Evolutionary conservation across 2,329 filamentous ascomycete species (phyloP).

Genomic region (Scytalidium lignicola): DNA sequence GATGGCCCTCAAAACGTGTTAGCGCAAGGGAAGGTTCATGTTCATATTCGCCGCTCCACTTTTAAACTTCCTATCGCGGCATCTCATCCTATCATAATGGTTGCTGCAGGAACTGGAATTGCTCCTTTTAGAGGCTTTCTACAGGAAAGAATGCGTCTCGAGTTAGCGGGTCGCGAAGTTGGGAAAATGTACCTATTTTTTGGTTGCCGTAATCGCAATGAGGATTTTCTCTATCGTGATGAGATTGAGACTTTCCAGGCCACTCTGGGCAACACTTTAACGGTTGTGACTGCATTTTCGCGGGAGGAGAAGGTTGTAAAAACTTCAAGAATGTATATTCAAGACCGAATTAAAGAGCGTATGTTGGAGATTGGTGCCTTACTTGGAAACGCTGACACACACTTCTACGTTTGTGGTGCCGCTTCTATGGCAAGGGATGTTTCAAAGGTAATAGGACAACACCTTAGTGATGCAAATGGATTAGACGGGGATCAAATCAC

Average conservation of each 20-base stretch:
- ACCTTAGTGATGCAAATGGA: no score
- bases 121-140: slow-evolving; percentile 22
- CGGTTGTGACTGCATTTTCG: background rate
- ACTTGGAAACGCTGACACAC: background rate
- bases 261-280: background rate
- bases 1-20: no score
- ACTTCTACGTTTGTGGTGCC: background rate
- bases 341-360: background rate
- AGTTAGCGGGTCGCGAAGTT: slow-evolving; percentile 26
- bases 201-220: slow-evolving; percentile 19
- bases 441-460: no score
- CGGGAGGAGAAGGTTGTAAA: background rate
- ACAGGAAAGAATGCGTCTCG: slow-evolving; percentile 17
- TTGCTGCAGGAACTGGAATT: slow-evolving; percentile 29
- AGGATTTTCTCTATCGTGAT: slow-evolving; percentile 18
- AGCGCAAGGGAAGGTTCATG: no score
- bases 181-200: slow-evolving; percentile 26
- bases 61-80: no score
- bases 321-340: slow-evolving; percentile 2
- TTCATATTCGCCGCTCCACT: no score
- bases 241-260: slow-evolving; percentile 3
- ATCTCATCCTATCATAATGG: slow-evolving; percentile 11
- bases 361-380: background rate
- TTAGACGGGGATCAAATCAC: no score
- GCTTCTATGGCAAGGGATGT: background rate